Evolutionary conservation across 139 green algal genomes (phyloP), one percentile per base, ranked within the genome.

Genomic region (Chlorella sp.): DNA sequence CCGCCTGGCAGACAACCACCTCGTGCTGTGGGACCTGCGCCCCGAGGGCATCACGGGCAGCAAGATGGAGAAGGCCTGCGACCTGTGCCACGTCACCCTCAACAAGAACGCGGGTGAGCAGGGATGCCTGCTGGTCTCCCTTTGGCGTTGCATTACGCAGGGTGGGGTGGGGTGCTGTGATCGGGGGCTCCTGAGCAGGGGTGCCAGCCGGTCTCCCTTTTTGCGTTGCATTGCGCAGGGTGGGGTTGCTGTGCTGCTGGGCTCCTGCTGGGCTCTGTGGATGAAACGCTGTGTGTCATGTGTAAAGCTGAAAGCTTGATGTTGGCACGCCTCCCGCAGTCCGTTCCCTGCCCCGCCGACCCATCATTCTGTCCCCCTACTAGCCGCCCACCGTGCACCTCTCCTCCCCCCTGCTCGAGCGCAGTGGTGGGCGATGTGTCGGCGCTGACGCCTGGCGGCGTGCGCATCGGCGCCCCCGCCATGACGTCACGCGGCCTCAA

Each of bases 11-110:
- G 96, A 98, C 81, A 98, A 98, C 95, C 96, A 98, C 87, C 91
- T 98, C 68, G 89, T 98, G 81, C 94, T 98, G 57, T 98, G 96
- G 96, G 96, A 98, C 92, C 89, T 98, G 79, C 94, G 96, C 57
- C 93, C 93, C n/a, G 92, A 96, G 87, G 94, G 94, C 48, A 78
- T 99, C 48, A 98, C 95, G n/a, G 97, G 95, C 69, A 93, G 79
- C 89, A 97, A 97, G 93, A 95, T 99, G 95, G 96, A 99, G 93
- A 96, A 94, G 80, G 94, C 96, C 37, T 98, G 95, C 91, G 96
- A 98, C 88, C 60, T 97, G 76, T 92, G 91, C 81, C 96, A 98
- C 93, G 98, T 98, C 93, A 98, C 96, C 21, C 93, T 98, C 14
- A 98, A 98, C 94, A 98, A 98, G 91, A 98, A 98, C 90, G 95